Percentiles rank a stretch among this genome's conserved stretches.
phyloP scores from a whole-genome alignment of 1,284 basidiomycete genomes.

The Wolfiporia cocos region DNA sequence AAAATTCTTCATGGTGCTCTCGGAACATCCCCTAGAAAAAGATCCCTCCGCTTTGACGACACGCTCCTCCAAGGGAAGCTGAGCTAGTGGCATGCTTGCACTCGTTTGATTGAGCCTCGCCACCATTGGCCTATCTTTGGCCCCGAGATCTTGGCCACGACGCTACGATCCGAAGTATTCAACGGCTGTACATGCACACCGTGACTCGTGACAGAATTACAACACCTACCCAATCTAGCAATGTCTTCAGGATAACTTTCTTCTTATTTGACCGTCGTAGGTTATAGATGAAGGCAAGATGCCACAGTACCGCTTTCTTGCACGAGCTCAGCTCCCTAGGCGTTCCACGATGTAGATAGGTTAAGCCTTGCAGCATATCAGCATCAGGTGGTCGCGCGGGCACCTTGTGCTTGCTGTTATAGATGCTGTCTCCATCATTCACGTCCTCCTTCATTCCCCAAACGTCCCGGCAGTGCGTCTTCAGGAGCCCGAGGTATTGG shows the following conservation, averaged over 20 bases:
- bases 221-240: background rate
- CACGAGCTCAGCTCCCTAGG: background rate
- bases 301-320: background rate
- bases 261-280: background rate
- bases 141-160: background rate
- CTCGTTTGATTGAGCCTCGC: background rate
- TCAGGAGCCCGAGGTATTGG: slow-evolving; percentile 22
- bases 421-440: background rate
- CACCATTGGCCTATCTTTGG: background rate
- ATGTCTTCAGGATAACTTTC: background rate
- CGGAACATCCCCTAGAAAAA: background rate
- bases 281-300: background rate
- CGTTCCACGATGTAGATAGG: background rate
- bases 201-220: background rate
- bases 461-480: slow-evolving; percentile 18
- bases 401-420: background rate
- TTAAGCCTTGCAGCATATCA: background rate
- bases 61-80: background rate
- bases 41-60: background rate
- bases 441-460: slow-evolving; percentile 20
- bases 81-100: background rate
- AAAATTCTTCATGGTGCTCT: background rate
- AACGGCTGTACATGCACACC: background rate
- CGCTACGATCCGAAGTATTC: background rate
- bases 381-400: background rate